Evolutionary conservation across 495 filamentous ascomycete species (phyloP).

Genomic region (Hypoxylon crocopeplum): DNA sequence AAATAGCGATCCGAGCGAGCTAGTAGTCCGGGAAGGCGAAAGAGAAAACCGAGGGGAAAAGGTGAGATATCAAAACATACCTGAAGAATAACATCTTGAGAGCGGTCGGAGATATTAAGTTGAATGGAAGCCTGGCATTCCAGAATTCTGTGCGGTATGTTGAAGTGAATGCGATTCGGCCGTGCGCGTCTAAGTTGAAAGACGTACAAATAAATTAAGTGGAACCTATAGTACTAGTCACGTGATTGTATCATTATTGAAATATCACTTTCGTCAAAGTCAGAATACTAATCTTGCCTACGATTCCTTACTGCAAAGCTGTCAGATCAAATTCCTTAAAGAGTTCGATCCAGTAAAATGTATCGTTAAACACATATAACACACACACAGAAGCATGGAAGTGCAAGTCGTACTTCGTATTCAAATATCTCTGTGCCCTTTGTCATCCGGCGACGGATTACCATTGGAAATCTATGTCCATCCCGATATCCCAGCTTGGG

Average conservation of each 20-base stretch:
- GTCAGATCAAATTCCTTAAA: not conserved
- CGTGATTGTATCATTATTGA: not conserved
- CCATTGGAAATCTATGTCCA: slow-evolving; percentile 46
- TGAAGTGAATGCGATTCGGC: slow-evolving; percentile 10
- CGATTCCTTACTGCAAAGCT: not conserved
- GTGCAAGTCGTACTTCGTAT: slow-evolving; percentile 35
- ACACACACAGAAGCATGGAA: not conserved
- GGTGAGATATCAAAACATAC: slow-evolving; percentile 39
- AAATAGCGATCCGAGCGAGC: not conserved
- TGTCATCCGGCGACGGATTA: slow-evolving; percentile 46
- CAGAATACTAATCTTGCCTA: not conserved
- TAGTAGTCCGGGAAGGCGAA: not conserved
- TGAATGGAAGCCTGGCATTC: not conserved
- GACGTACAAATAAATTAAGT: not conserved
- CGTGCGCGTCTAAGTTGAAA: slow-evolving; percentile 1
- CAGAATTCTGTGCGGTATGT: slow-evolving; percentile 9
- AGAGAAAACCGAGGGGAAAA: not conserved
- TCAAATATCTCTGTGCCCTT: slow-evolving; percentile 33
- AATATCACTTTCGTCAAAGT: not conserved
- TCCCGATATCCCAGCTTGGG: slow-evolving; percentile 34
- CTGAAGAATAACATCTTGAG: slow-evolving; percentile 66
- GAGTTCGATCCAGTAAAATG: not conserved
- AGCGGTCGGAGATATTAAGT: not conserved
- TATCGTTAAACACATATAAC: too few relatives aligned
- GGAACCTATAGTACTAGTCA: too few relatives aligned